Percentiles rank a stretch among this genome's conserved stretches.
These are phyloP conservation scores for Favolaschia claudopus DNA, from an alignment of 768 basidiomycete genomes.

Conservation along the genomic window DNA sequence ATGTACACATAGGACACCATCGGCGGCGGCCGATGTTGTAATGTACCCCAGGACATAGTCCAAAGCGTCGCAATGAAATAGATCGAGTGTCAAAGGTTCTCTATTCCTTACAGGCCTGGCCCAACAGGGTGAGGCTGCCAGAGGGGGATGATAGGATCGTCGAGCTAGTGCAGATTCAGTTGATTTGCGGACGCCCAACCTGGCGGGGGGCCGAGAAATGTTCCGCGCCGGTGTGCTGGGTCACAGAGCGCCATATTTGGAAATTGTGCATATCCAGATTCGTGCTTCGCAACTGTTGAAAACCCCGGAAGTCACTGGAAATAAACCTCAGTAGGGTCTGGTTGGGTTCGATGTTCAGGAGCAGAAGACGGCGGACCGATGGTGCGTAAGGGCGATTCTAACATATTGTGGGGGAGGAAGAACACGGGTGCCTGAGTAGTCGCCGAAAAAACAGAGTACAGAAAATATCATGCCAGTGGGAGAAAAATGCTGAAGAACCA, in stretches of 20 bases:
- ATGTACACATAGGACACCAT: neutral
- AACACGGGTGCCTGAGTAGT: constrained; percentile 21
- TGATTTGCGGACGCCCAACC: constrained; percentile 20
- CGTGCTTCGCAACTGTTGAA: no score
- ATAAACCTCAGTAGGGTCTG: neutral
- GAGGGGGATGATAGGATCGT: constrained; percentile 21
- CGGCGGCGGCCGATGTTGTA: constrained; percentile 13
- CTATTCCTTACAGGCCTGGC: no score
- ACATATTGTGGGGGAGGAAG: neutral
- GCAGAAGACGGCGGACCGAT: neutral
- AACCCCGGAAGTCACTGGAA: no score
- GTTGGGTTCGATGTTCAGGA: neutral
- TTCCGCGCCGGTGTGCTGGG: constrained; percentile 20
- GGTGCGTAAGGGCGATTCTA: neutral
- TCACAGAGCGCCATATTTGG: constrained; percentile 15
- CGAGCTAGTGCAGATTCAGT: constrained; percentile 5
- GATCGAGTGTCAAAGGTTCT: no score
- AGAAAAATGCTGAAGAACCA: no score
- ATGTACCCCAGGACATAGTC: constrained; percentile 9
- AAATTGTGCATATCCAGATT: neutral
- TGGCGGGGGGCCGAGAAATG: neutral
- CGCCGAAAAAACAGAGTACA: neutral
- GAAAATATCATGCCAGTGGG: neutral
- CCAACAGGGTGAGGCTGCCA: constrained; percentile 22
- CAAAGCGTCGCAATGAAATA: no score